A percentile compares a stretch with the other conserved stretches of the same genome.
phyloP scores from a whole-genome alignment of 1,284 basidiomycete species.

The Ustilago hordei region DNA sequence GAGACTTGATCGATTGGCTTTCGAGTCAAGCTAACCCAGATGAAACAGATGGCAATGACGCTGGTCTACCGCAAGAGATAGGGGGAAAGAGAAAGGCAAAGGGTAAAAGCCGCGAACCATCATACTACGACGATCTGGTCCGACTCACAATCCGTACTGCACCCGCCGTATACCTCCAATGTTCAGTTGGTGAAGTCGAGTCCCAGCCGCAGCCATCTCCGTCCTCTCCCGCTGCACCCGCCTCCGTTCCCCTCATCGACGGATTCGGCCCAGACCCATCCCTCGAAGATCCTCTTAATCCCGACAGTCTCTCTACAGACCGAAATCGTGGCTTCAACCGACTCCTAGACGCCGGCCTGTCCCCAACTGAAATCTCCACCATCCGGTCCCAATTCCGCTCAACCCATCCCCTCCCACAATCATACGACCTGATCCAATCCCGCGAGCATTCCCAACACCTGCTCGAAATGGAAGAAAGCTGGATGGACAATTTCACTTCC shows the following conservation, averaged over 20 bases:
- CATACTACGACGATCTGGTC: slow-evolving; percentile 19
- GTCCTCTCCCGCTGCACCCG: not conserved
- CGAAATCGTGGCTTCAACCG: slow-evolving; percentile 47
- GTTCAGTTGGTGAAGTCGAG: slow-evolving; percentile 40
- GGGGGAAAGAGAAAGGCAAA: not conserved
- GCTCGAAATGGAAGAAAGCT: slow-evolving; percentile 46
- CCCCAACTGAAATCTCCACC: slow-evolving; percentile 24
- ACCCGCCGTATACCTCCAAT: slow-evolving; percentile 42
- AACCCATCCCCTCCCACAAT: slow-evolving; percentile 20
- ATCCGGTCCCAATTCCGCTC: slow-evolving; percentile 40
- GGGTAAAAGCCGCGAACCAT: slow-evolving; percentile 32
- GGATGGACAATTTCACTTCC: slow-evolving; percentile 44
- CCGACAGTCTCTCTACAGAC: not conserved
- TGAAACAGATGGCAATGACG: not conserved
- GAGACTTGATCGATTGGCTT: slow-evolving; percentile 29
- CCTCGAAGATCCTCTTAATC: not conserved
- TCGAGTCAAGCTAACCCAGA: not conserved
- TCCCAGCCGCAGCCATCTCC: not conserved
- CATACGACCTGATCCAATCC: slow-evolving; percentile 31
- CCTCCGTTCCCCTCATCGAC: not conserved
- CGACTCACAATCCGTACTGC: slow-evolving; percentile 33
- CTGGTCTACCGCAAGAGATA: not conserved
- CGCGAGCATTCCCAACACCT: slow-evolving; percentile 37
- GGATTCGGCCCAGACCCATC: not conserved
- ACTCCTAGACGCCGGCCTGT: slow-evolving; percentile 33